These are phyloP conservation scores for Tagetes patula DNA, from an alignment of 129 eudicot species.

Conservation along the genomic window DNA sequence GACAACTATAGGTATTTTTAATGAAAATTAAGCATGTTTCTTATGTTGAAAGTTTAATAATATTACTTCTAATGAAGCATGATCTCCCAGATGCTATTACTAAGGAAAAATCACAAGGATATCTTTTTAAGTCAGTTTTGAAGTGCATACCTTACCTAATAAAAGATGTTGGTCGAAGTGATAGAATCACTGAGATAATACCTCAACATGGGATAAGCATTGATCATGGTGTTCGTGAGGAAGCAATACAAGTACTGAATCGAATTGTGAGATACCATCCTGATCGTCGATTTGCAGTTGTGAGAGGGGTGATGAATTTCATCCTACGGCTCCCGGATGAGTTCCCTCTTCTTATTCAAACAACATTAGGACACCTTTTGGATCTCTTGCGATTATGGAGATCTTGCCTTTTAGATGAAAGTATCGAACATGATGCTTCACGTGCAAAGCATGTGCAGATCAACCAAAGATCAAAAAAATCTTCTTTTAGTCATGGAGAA, in stretches of 20 bases:
- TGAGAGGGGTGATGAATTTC: conserved; percentile 53
- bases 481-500: conserved; percentile 33
- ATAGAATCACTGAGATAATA: conserved; percentile 49
- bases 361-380: conserved; percentile 47
- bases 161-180: conserved; percentile 53
- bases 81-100: conserved; percentile 68
- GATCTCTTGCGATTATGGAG: conserved; percentile 51
- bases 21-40: background rate
- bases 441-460: conserved; percentile 35
- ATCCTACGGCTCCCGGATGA: conserved; percentile 54
- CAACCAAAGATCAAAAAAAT: conserved; percentile 19
- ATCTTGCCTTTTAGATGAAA: conserved; percentile 38
- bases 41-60: background rate
- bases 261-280: conserved; percentile 40
- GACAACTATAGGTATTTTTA: conserved; percentile 60
- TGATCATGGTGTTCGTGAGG: conserved; percentile 53
- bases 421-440: conserved; percentile 27
- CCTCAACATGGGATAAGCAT: conserved; percentile 51
- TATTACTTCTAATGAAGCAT: conserved; percentile 24
- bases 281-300: conserved; percentile 44
- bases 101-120: conserved; percentile 82
- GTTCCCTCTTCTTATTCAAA: conserved; percentile 52
- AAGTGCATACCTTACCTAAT: conserved; percentile 49
- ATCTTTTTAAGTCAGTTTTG: conserved; percentile 45
- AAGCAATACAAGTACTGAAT: conserved; percentile 47